Percentiles rank a stretch among this genome's conserved stretches.
phyloP scores from a whole-genome alignment of 495 filamentous ascomycete species.

The Aspergillus nanangensis region DNA sequence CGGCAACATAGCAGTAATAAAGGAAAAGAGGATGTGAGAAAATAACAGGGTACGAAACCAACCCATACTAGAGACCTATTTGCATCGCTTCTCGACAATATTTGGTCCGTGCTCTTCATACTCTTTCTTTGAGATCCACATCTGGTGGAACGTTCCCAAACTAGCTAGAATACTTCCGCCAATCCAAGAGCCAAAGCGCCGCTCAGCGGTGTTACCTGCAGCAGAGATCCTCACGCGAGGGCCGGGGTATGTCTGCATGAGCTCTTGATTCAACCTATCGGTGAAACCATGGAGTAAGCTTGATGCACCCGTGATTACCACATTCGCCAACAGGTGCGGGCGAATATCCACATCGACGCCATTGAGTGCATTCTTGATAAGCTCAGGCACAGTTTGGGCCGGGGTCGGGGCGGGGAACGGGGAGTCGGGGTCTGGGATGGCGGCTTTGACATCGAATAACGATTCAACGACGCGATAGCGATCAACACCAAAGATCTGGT shows the following conservation, averaged over 20 bases:
- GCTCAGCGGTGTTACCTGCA: conserved; percentile 77
- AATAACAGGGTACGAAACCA: no score
- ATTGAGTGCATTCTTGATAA: conserved; percentile 72
- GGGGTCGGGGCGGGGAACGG: conserved; percentile 50
- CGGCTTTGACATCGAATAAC: conserved; percentile 76
- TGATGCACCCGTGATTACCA: conserved; percentile 89
- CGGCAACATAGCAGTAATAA: no score
- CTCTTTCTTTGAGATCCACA: conserved; percentile 86
- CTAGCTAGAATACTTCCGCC: conserved; percentile 94
- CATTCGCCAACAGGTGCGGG: conserved; percentile 74
- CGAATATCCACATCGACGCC: conserved; percentile 85
- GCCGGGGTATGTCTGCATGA: conserved; percentile 72
- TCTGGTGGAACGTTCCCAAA: conserved; percentile 97
- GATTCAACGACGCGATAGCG: conserved; percentile 81
- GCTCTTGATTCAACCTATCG: conserved; percentile 79
- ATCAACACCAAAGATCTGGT: conserved; percentile 86
- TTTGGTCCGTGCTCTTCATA: conserved; percentile 55
- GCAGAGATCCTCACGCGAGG: conserved; percentile 80
- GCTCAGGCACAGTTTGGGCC: conserved; percentile 69
- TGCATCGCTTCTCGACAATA: conserved; percentile 61
- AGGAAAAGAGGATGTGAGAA: no score
- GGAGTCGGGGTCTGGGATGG: conserved; percentile 38
- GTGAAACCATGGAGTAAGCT: conserved; percentile 84
- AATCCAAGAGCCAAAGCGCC: conserved; percentile 90
- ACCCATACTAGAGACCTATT: conserved; percentile 27